Evolutionary conservation across 805 yeast genomes (phyloP), one percentile per base, ranked within the genome.

Genomic region (Alloascoidea hylecoeti): DNA sequence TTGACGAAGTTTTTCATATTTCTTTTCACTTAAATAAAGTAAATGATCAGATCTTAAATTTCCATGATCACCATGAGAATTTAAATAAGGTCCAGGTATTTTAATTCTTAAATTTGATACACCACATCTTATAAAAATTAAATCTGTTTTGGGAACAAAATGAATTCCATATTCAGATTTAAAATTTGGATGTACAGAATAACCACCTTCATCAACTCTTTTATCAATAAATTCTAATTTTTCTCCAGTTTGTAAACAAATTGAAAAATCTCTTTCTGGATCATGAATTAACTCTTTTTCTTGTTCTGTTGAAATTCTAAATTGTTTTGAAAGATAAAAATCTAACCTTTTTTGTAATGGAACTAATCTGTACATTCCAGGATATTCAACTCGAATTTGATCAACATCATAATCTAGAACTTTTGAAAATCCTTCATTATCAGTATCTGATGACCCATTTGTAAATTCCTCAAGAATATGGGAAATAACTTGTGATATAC

Each of bases 211-310:
- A 9, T 23, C 30, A 23, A 9, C 30, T n/a, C n/a, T 9, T n/a
- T n/a, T 23, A 23, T 23, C 30, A 23, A 23, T 23, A n/a, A n/a
- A n/a, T 23, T 23, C n/a, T n/a, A 23, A 23, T n/a, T 23, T 23
- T n/a, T 23, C n/a, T n/a, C 30, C 30, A 23, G 13, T 23, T 23
- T 23, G 30, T n/a, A 23, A n/a, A 23, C 30, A 23, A 23, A 23
- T 23, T 9, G 30, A 9, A 23, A 9, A 23, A n/a, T 23, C n/a
- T 23, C n/a, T n/a, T n/a, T n/a, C n/a, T n/a, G n/a, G n/a, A n/a
- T n/a, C n/a, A n/a, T n/a, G n/a, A n/a, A n/a, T 23, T 23, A 23
- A 23, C 9, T n/a, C 30, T 23, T n/a, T 23, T 23, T 23, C 30
- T 23, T 23, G 30, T 23, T 23, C 13, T 9, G n/a, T n/a, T 9